Conservation (phyloP, 2,329 filamentous ascomycete genomes). For the Elsinoe arachidis region DNA sequence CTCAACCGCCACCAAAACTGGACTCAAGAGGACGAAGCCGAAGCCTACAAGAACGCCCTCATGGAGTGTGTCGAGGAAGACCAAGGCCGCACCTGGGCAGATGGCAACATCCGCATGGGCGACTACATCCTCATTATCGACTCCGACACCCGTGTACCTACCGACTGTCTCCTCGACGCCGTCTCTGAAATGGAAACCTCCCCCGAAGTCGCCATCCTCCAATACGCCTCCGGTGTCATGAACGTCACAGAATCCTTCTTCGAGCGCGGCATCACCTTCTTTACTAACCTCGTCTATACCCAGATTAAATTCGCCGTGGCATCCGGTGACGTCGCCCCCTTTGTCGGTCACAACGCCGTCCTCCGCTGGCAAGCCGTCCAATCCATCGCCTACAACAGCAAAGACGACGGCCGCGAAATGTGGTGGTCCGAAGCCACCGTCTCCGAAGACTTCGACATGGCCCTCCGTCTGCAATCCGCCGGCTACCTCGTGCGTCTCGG, state of each 20-base stretch:
- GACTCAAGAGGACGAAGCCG: constrained; percentile 60
- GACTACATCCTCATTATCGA: constrained; percentile 76
- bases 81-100: constrained; percentile 66
- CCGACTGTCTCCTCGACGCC: constrained; percentile 68
- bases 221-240: constrained; percentile 71
- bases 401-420: constrained; percentile 61
- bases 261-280: constrained; percentile 35
- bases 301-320: constrained; percentile 70
- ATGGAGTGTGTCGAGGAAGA: constrained; percentile 56
- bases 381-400: constrained; percentile 60
- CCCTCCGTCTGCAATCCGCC: constrained; percentile 61
- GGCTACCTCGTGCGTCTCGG: constrained; percentile 67
- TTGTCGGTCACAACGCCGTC: constrained; percentile 73
- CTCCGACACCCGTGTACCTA: constrained; percentile 69
- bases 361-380: constrained; percentile 69
- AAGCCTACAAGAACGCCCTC: constrained; percentile 56
- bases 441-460: constrained; percentile 77
- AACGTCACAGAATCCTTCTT: constrained; percentile 63
- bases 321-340: constrained; percentile 68
- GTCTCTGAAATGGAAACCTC: constrained; percentile 76
- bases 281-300: constrained; percentile 61
- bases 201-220: constrained; percentile 69
- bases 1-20: constrained; percentile 53
- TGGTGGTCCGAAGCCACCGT: constrained; percentile 76
- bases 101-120: constrained; percentile 76